Percentiles rank a stretch among this genome's conserved stretches.
Evolutionary conservation across 306 rosid species (phyloP).

Genomic region (Dalbergia cochinchinensis): DNA sequence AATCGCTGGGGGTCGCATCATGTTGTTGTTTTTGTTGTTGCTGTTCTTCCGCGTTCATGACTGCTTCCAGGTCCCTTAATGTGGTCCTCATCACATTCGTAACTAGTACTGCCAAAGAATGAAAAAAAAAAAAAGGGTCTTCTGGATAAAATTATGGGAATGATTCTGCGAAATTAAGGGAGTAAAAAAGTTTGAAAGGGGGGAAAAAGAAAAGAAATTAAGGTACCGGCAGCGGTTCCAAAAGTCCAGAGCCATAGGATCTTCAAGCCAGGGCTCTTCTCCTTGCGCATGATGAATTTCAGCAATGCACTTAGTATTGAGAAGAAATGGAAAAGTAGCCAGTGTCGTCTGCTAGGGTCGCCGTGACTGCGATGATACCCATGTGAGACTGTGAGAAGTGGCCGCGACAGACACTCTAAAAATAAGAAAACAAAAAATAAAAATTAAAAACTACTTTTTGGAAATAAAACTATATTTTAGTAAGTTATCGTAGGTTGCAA

Average conservation of each 20-base stretch:
- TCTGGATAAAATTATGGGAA: not conserved
- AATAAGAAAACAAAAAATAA: no score
- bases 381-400: no score
- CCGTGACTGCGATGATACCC: not conserved
- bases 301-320: not conserved
- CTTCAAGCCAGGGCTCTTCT: constrained; percentile 81
- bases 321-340: not conserved
- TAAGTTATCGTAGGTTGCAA: no score
- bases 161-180: not conserved
- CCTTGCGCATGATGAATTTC: constrained; percentile 59
- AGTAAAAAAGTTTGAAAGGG: not conserved
- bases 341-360: not conserved
- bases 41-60: constrained; percentile 51
- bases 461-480: no score
- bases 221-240: constrained; percentile 85
- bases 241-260: constrained; percentile 92
- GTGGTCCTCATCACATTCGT: constrained; percentile 66
- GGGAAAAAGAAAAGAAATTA: constrained; percentile 12
- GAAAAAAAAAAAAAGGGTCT: not conserved
- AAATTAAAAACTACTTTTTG: no score
- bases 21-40: constrained; percentile 47
- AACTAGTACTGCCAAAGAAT: constrained; percentile 60
- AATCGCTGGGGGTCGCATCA: constrained; percentile 31
- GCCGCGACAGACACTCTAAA: no score
- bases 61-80: constrained; percentile 62